Percentiles rank a stretch among this genome's conserved stretches.
These are phyloP conservation scores for Theobroma grandiflorum DNA, from an alignment of 441 rosid species.

Conservation along the genomic window DNA sequence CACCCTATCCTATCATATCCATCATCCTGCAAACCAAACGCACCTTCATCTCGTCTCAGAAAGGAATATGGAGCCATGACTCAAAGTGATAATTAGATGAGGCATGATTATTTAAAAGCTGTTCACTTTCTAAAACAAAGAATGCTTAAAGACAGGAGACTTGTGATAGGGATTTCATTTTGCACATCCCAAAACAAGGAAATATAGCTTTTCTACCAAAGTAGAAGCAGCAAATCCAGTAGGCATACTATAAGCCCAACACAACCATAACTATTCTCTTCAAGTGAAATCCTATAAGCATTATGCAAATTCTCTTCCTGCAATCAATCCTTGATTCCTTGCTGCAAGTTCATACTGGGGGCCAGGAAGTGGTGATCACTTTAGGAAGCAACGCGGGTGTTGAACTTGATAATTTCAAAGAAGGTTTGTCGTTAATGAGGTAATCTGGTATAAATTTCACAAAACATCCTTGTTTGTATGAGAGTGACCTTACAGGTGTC, in stretches of 20 bases:
- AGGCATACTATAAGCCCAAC: neutral
- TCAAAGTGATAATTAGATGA: neutral
- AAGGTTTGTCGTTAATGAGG: slow-evolving; percentile 74
- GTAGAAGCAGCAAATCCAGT: neutral
- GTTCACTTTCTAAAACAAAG: neutral
- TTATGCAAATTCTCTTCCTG: neutral
- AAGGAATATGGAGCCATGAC: neutral
- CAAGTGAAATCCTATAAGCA: neutral
- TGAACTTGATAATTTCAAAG: slow-evolving; percentile 66
- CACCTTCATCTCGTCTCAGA: neutral
- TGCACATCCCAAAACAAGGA: neutral
- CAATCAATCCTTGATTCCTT: too few relatives aligned
- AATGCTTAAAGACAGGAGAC: neutral
- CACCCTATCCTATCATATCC: too few relatives aligned
- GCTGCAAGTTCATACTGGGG: slow-evolving; percentile 67
- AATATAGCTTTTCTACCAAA: neutral
- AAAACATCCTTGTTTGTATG: slow-evolving; percentile 86
- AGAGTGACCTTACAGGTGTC: slow-evolving; percentile 89
- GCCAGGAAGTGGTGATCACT: slow-evolving; percentile 91
- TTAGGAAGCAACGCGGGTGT: slow-evolving; percentile 93
- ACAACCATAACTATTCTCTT: neutral
- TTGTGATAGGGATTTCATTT: neutral
- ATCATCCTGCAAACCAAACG: too few relatives aligned
- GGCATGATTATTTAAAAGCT: neutral
- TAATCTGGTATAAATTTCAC: slow-evolving; percentile 61